Percentiles rank a stretch among this genome's conserved stretches.
Conservation (phyloP, 78 protist genomes). For the Capsaspora owczarzaki region DNA sequence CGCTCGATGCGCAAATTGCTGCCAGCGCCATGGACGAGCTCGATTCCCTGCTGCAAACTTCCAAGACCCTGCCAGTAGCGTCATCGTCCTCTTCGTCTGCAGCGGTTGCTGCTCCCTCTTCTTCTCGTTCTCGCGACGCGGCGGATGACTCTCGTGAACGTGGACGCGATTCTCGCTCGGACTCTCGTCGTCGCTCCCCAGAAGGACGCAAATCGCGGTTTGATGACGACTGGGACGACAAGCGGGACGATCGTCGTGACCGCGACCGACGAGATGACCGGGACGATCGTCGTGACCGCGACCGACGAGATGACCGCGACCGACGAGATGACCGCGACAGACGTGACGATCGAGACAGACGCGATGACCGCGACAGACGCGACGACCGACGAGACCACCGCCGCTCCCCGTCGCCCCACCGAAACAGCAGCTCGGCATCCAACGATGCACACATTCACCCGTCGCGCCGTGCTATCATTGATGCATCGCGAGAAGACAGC, state of each 20-base stretch:
- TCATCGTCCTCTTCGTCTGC: too few species aligned
- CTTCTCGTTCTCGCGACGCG: background rate
- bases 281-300: background rate
- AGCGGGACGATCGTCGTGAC: background rate
- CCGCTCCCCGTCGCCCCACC: too few species aligned
- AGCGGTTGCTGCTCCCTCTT: background rate
- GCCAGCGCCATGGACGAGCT: conserved; percentile 4
- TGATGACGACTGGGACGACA: background rate
- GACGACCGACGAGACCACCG: too few species aligned
- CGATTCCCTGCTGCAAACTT: conserved; percentile 16
- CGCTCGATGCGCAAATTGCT: background rate
- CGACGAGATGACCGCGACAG: background rate
- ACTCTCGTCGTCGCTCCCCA: background rate
- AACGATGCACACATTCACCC: too few species aligned
- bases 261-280: background rate
- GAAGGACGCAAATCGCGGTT: background rate
- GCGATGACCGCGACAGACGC: conserved; percentile 3
- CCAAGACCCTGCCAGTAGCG: too few species aligned
- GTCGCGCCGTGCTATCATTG: too few species aligned
- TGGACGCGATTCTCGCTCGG: background rate
- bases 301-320: background rate
- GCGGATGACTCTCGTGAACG: background rate
- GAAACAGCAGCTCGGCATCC: too few species aligned
- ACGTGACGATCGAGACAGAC: conserved; percentile 5
- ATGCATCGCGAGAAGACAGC: too few species aligned